Evolutionary conservation across 2,329 filamentous ascomycete genomes (phyloP).

Genomic region (Clarireedia homoeocarpa): DNA sequence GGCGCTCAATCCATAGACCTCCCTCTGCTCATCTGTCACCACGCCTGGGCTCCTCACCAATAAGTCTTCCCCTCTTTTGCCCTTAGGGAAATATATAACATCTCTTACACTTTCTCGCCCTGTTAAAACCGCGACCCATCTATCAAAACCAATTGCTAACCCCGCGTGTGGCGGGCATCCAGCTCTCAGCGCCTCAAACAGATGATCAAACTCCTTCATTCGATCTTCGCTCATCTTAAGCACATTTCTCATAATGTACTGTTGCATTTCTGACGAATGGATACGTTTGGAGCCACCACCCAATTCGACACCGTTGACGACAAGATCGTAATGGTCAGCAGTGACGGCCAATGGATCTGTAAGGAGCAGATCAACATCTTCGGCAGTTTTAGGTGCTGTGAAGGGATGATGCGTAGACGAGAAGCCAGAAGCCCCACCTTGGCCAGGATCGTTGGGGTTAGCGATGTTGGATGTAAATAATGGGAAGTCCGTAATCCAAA

Average conservation of each 20-base stretch:
- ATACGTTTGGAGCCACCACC: conserved; percentile 92
- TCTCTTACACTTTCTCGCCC: conserved; percentile 73
- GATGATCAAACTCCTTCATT: conserved; percentile 67
- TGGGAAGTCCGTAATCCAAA: conserved; percentile 86
- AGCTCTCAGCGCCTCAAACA: conserved; percentile 71
- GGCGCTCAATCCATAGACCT: conserved; percentile 11
- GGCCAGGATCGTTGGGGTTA: conserved; percentile 47
- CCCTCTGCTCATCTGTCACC: conserved; percentile 45
- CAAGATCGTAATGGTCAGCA: conserved; percentile 91
- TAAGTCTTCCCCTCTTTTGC: conserved; percentile 77
- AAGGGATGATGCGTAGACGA: conserved; percentile 92
- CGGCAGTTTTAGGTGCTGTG: conserved; percentile 68
- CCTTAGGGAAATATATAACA: conserved; percentile 97
- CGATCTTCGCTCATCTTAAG: conserved; percentile 42
- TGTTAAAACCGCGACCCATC: conserved; percentile 72
- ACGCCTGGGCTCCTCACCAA: conserved; percentile 70
- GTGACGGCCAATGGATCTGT: conserved; percentile 63
- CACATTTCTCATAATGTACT: conserved; percentile 76
- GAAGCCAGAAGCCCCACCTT: conserved; percentile 74
- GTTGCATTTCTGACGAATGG: conserved; percentile 74
- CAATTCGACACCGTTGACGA: conserved; percentile 90
- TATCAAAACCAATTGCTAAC: conserved; percentile 86
- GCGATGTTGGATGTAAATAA: conserved; percentile 65
- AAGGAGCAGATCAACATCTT: conserved; percentile 67
- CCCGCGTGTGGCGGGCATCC: conserved; percentile 95